Conservation (phyloP, 2,329 filamentous ascomycete genomes). For the Myriangium duriaei region DNA sequence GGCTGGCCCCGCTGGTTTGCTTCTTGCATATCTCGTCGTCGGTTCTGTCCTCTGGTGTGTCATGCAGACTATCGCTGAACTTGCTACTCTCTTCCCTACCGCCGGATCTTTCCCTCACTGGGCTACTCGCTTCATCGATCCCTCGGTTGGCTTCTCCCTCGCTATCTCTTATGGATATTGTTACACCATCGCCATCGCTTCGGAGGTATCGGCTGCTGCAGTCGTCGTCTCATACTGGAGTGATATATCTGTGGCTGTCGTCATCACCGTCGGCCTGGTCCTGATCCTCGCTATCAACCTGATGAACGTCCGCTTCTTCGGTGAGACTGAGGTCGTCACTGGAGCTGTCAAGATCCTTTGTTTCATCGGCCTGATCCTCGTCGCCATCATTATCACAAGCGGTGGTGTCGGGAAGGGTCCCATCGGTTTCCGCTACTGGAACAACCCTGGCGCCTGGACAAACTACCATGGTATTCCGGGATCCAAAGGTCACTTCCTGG, state of each 20-base stretch:
- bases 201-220: slow-evolving; percentile 18
- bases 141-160: slow-evolving; percentile 23
- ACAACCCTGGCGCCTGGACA: slow-evolving; percentile 19
- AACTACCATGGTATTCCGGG: slow-evolving; percentile 19
- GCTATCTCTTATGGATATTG: slow-evolving; percentile 23
- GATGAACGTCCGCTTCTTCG: slow-evolving; percentile 16
- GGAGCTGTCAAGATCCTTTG: slow-evolving; percentile 25
- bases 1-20: slow-evolving; percentile 36
- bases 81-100: slow-evolving; percentile 22
- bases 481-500: slow-evolving; percentile 21
- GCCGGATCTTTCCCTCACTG: slow-evolving; percentile 25
- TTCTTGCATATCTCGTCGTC: slow-evolving; percentile 33
- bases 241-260: slow-evolving; percentile 14
- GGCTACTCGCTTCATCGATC: slow-evolving; percentile 24
- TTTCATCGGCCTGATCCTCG: slow-evolving; percentile 26
- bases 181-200: slow-evolving; percentile 16
- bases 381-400: slow-evolving; percentile 26
- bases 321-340: slow-evolving; percentile 14
- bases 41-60: slow-evolving; percentile 24
- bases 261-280: slow-evolving; percentile 16
- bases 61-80: slow-evolving; percentile 25
- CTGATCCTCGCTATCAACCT: slow-evolving; percentile 15
- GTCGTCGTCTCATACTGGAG: slow-evolving; percentile 17
- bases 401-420: slow-evolving; percentile 33
- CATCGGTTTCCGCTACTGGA: slow-evolving; percentile 18